Conservation (phyloP, 163 green algal genomes). For the Scenedesmus sp. region DNA sequence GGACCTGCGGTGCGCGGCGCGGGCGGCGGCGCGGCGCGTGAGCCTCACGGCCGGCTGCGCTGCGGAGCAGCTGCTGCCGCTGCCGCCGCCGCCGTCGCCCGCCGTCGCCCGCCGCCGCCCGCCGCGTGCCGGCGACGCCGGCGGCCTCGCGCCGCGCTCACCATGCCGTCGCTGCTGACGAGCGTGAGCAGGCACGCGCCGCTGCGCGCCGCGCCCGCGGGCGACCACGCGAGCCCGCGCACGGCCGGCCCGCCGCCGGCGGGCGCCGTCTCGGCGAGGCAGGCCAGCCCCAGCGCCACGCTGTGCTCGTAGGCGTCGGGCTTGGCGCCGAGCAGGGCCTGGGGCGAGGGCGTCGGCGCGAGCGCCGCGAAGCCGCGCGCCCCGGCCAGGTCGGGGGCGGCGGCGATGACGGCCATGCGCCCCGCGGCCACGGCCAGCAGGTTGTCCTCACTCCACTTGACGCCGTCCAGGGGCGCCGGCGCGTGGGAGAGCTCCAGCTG, state of each 20-base stretch:
- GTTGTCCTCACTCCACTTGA: slow-evolving; percentile 65
- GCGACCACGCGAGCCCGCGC: slow-evolving; percentile 57
- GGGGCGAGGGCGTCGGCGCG: background rate
- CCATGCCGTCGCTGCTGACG: slow-evolving; percentile 54
- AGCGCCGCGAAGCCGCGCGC: slow-evolving; percentile 46
- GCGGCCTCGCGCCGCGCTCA: no score
- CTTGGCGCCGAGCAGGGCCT: background rate
- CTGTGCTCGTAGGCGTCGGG: slow-evolving; percentile 22
- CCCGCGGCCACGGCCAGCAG: slow-evolving; percentile 58
- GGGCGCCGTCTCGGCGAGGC: slow-evolving; percentile 33
- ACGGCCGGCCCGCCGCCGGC: background rate
- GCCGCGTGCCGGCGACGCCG: no score
- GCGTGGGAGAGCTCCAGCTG: slow-evolving; percentile 39
- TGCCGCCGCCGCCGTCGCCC: no score
- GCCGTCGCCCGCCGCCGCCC: no score
- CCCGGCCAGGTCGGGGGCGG: slow-evolving; percentile 51
- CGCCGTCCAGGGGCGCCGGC: slow-evolving; percentile 45
- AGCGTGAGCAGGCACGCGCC: slow-evolving; percentile 61
- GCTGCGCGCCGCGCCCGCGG: slow-evolving; percentile 17
- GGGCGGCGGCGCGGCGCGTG: no score
- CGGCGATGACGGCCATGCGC: slow-evolving; percentile 46
- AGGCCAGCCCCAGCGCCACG: slow-evolving; percentile 43
- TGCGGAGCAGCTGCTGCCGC: no score
- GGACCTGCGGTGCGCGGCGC: slow-evolving; percentile 38
- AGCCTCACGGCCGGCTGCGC: no score